Percentiles rank a stretch among this genome's conserved stretches.
Evolutionary conservation across 345 rosid genomes (phyloP).

Genomic region (Euphorbia tirucalli): DNA sequence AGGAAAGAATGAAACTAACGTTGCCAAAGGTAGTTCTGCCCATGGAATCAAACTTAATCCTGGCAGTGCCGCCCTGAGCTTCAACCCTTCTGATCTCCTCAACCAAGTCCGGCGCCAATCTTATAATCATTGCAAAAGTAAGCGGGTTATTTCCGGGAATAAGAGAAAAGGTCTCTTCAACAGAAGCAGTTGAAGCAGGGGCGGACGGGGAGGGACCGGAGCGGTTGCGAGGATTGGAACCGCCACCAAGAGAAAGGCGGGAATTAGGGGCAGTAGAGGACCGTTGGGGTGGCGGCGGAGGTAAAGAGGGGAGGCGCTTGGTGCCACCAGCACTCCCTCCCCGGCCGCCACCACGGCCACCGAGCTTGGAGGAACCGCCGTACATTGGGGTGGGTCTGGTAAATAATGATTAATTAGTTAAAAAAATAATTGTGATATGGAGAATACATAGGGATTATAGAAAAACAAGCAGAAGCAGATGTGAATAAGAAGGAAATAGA

Average conservation of each 20-base stretch:
- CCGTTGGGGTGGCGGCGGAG: slow-evolving; percentile 29
- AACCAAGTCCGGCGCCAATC: slow-evolving; percentile 78
- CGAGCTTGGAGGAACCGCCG: slow-evolving; percentile 28
- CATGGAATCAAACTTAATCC: slow-evolving; percentile 82
- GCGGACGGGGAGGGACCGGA: background rate
- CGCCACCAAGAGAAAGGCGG: slow-evolving; percentile 23
- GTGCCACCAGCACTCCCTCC: slow-evolving; percentile 15
- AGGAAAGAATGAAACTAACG: slow-evolving; percentile 44
- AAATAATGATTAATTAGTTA: too few relatives aligned
- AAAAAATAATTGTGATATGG: too few relatives aligned
- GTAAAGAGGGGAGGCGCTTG: slow-evolving; percentile 22
- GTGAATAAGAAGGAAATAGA: background rate
- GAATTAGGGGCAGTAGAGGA: slow-evolving; percentile 9
- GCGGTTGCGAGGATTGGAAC: slow-evolving; percentile 15
- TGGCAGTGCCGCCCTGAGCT: slow-evolving; percentile 64
- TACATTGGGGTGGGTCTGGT: too few relatives aligned
- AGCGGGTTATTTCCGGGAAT: slow-evolving; percentile 55
- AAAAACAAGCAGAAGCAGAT: background rate
- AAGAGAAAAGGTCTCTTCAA: slow-evolving; percentile 71
- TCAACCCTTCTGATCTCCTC: slow-evolving; percentile 84
- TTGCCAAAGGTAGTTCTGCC: slow-evolving; percentile 61
- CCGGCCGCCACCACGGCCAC: slow-evolving; percentile 26
- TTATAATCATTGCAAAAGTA: slow-evolving; percentile 75
- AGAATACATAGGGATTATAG: too few relatives aligned
- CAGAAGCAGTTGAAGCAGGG: slow-evolving; percentile 10